Percentiles rank a stretch among this genome's conserved stretches.
Evolutionary conservation across 371 early-diverging fungal genomes (phyloP).

Genomic region (Massospora cicadina): DNA sequence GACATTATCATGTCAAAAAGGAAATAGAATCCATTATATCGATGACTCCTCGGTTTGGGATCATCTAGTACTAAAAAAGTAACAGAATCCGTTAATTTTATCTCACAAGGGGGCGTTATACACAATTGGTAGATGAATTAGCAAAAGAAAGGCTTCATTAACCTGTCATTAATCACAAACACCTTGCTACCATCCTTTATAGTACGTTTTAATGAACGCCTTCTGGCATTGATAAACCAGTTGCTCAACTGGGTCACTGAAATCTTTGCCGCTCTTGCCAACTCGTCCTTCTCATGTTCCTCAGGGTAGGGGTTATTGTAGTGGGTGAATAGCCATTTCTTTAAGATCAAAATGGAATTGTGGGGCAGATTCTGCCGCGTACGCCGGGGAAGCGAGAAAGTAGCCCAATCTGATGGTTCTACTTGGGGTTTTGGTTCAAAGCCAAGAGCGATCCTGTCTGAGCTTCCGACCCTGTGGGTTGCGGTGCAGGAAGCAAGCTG

Average conservation of each 20-base stretch:
- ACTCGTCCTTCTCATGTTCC: slow-evolving; percentile 4
- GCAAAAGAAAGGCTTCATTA: neutral
- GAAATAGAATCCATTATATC: too few relatives aligned
- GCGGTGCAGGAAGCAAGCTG: neutral
- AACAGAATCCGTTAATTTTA: too few relatives aligned
- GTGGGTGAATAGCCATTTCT: slow-evolving; percentile 4
- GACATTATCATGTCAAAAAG: too few relatives aligned
- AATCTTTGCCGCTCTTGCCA: neutral
- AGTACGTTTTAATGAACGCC: neutral
- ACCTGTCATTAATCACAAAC: neutral
- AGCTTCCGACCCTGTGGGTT: neutral
- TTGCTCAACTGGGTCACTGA: neutral
- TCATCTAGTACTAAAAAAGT: too few relatives aligned
- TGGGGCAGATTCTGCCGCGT: neutral
- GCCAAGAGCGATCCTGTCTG: neutral
- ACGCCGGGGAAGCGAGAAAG: neutral
- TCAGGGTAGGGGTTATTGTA: slow-evolving; percentile 7
- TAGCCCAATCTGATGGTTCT: neutral
- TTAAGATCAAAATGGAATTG: neutral
- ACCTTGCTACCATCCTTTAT: neutral
- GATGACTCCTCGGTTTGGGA: too few relatives aligned
- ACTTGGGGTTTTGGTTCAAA: neutral
- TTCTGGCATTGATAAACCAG: slow-evolving; percentile 10
- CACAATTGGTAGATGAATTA: too few relatives aligned
- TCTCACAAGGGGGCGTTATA: too few relatives aligned